phyloP scores from a whole-genome alignment of 108 stramenopile genomes.

The Seminavis robusta region DNA sequence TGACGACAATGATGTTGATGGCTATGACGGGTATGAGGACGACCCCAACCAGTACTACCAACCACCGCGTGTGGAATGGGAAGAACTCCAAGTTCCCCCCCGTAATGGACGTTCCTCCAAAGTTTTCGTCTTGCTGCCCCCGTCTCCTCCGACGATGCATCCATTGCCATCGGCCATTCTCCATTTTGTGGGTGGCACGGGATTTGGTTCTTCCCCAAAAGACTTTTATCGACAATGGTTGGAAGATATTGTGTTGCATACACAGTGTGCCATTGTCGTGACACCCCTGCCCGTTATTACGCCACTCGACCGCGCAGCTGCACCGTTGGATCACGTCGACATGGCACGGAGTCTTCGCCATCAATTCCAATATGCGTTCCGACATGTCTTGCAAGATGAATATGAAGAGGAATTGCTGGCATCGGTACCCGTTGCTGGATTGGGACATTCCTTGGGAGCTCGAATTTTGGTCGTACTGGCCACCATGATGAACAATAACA shows the following conservation, averaged over 20 bases:
- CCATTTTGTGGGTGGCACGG: conserved; percentile 83
- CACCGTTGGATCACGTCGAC: conserved; percentile 67
- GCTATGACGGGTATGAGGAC: too few relatives aligned
- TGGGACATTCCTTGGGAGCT: conserved; percentile 79
- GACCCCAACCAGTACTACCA: too few relatives aligned
- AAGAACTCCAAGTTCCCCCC: too few relatives aligned
- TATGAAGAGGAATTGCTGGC: conserved; percentile 48
- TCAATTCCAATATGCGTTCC: conserved; percentile 63
- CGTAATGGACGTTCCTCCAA: too few relatives aligned
- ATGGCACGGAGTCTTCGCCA: conserved; percentile 37
- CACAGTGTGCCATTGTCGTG: conserved; percentile 59
- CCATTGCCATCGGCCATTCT: conserved; percentile 58
- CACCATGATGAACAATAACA: conserved; percentile 29
- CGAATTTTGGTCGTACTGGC: conserved; percentile 63
- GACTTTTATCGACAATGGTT: conserved; percentile 64
- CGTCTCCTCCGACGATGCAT: conserved; percentile 28
- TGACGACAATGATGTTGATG: too few relatives aligned
- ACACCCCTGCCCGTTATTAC: conserved; percentile 75
- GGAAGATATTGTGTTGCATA: conserved; percentile 53
- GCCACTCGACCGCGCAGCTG: conserved; percentile 39
- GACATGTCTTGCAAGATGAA: conserved; percentile 71
- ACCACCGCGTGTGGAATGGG: too few relatives aligned
- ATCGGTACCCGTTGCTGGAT: conserved; percentile 56
- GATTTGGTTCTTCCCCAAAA: conserved; percentile 70
- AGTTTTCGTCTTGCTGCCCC: conserved; percentile 78